Evolutionary conservation across 495 filamentous ascomycete genomes (phyloP), one percentile per base, ranked within the genome.

Genomic region (Daldinia vernicosa): DNA sequence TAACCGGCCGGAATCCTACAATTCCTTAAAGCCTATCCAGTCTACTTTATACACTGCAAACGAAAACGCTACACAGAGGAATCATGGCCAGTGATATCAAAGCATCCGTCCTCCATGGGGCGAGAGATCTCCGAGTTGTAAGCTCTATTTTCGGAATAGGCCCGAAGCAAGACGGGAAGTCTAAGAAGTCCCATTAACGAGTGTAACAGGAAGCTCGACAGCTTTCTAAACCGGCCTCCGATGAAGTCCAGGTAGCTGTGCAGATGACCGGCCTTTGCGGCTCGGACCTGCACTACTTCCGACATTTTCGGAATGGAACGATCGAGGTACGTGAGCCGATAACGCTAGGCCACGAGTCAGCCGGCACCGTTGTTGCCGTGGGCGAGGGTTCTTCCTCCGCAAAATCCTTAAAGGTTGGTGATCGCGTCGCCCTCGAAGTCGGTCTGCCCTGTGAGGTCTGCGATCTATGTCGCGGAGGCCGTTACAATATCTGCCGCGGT

Each of bases 401-500:
- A 35, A 11, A 15, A 4, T 27, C 19, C 9, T 70, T 90, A 14
- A 72, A 78, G 30, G 52, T 79, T 69, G 92, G 92, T 37, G 92
- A 95, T 76, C 86, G 87, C 27, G 91, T 95, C n/a, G 92, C 91
- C 0, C 82, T 95, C 17, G 92, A 95, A 81, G 91, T 93, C 73
- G 92, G 92, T n/a, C 79, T 92, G 8, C 91, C 92, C n/a, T 96
- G 93, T 75, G 85, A 84, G 27, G 71, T 82, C 50, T 96, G 93
- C 77, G 81, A 84, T 7, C 80, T 90, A 24, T 96, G 93, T 77
- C 70, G 71, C 19, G 82, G 83, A 50, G 91, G 90, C 27, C 84
- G 92, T 57, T 95, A 96, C 78, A 97, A 96, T 78, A 92, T 97
- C 81, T 97, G 93, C 84, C 83, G 84, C n/a, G 78, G 80, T 9